Evolutionary conservation across 306 rosid species (phyloP).

Genomic region (Lathyrus tuberosus): DNA sequence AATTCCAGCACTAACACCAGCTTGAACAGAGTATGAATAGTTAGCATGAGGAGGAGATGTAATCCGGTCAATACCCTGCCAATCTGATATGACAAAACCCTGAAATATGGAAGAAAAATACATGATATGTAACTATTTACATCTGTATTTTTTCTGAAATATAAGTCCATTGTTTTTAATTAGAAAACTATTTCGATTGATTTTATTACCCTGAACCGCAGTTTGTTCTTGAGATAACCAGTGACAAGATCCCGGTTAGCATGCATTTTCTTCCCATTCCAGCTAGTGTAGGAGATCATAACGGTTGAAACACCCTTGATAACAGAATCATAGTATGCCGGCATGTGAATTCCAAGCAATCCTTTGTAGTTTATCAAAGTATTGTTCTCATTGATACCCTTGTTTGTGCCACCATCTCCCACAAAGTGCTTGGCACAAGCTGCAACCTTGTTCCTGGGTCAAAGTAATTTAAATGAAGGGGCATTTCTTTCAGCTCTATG

Average conservation of each 20-base stretch:
- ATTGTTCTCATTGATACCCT: conserved; percentile 89
- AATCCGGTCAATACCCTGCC: conserved; percentile 52
- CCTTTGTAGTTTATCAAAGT: conserved; percentile 63
- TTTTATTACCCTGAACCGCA: conserved; percentile 47
- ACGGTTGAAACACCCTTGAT: conserved; percentile 51
- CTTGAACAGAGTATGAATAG: conserved; percentile 47
- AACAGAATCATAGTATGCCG: conserved; percentile 48
- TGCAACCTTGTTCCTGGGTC: conserved; percentile 76
- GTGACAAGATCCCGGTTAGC: conserved; percentile 46
- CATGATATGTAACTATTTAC: conserved; percentile 10
- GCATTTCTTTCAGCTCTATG: conserved; percentile 24
- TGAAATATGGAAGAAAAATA: conserved; percentile 30
- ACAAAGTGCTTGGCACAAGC: conserved; percentile 96
- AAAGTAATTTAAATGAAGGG: conserved; percentile 25
- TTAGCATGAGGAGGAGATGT: conserved; percentile 51
- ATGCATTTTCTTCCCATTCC: conserved; percentile 54
- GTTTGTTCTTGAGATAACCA: conserved; percentile 46
- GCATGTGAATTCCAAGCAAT: conserved; percentile 54
- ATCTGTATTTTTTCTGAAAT: neutral
- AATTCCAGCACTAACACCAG: conserved; percentile 49
- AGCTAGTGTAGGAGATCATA: conserved; percentile 54
- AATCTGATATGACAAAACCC: conserved; percentile 57
- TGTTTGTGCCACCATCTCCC: conserved; percentile 94
- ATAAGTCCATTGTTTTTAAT: neutral
- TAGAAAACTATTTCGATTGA: neutral